Evolutionary conservation across 345 rosid species (phyloP), one percentile per base, ranked within the genome.

Genomic region (Euphorbia peplus): DNA sequence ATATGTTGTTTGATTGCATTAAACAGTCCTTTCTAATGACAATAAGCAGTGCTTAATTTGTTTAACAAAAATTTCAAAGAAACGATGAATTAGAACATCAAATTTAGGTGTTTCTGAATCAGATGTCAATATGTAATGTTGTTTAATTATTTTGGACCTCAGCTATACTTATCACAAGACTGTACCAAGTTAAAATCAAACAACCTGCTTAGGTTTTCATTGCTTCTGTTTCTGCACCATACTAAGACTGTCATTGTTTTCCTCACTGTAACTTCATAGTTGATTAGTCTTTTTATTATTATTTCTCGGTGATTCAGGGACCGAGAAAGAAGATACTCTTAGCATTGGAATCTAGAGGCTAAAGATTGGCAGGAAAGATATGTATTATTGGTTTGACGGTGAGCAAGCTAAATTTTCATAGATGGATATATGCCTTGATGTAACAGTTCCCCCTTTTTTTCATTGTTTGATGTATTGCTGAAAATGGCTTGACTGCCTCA

Each of bases 241-340:
- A 39, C 25, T 39, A 28, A 46, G 56, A 5, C 22, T 22, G 19
- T 35, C 32, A 16, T 35, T n/a, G 56, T 57, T 59, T 47, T 69
- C n/a, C 51, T n/a, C 53, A 59, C 35, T 66, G 29, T 21, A 29
- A 14, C 3, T 32, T 32, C 19, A 3, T 37, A 15, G 22, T 39
- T 66, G 58, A 59, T 50, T 48, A 57, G 1, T 54, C 35, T 76
- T 63, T 67, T n/a, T n/a, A n/a, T n/a, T n/a, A n/a, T n/a, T 29
- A 54, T 52, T 80, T 21, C 50, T 48, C 54, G 62, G 58, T 69
- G 76, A 69, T 80, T 62, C 83, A 95, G 97, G 99, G 99, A 13
- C 99, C 99, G 35, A 86, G 99, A 73, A 95, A 95, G 89, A 95
- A 95, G 84, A 95, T 95, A 80, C 81, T 87, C 4, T 79, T 90